Evolutionary conservation across 768 basidiomycete genomes (phyloP).

Genomic region (Leccinum broughii): DNA sequence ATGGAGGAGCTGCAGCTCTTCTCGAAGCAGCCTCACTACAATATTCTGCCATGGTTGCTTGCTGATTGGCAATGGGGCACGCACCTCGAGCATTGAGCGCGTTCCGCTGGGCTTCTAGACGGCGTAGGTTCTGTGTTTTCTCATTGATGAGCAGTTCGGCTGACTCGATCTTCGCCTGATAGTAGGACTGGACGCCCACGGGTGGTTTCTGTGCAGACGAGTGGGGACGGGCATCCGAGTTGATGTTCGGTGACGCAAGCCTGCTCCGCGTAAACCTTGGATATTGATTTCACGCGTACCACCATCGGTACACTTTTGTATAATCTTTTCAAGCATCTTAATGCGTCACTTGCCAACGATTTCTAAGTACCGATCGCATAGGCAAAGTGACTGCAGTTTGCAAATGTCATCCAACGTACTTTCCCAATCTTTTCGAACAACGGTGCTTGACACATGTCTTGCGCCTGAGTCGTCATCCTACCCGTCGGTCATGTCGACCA

Average conservation of each 20-base stretch:
- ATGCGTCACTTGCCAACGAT: conserved; percentile 12
- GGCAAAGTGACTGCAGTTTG: conserved; percentile 20
- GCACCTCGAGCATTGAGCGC: conserved; percentile 92
- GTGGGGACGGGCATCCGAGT: conserved; percentile 40
- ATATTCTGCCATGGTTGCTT: conserved; percentile 1
- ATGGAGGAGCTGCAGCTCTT: conserved; percentile 89
- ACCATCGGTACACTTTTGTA: too few relatives aligned
- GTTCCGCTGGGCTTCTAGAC: conserved; percentile 96
- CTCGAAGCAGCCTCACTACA: conserved; percentile 84
- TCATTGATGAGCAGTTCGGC: conserved; percentile 93
- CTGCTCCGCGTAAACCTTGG: background rate
- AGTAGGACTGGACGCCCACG: conserved; percentile 84
- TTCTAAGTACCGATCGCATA: conserved; percentile 9
- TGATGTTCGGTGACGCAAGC: background rate
- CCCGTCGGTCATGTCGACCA: too few relatives aligned
- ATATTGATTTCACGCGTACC: background rate
- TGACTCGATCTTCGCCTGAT: conserved; percentile 93
- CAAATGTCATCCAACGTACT: conserved; percentile 37
- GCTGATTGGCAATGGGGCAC: conserved; percentile 16
- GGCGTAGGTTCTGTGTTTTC: conserved; percentile 93
- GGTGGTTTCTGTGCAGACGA: conserved; percentile 41
- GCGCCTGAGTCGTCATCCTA: too few relatives aligned
- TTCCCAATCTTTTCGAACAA: conserved; percentile 39
- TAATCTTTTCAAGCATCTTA: background rate
- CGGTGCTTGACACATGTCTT: too few relatives aligned